A percentile compares a stretch with the other conserved stretches of the same genome.
These are phyloP conservation scores for Brassica hybrid DNA, from an alignment of 441 rosid species.

Conservation along the genomic window DNA sequence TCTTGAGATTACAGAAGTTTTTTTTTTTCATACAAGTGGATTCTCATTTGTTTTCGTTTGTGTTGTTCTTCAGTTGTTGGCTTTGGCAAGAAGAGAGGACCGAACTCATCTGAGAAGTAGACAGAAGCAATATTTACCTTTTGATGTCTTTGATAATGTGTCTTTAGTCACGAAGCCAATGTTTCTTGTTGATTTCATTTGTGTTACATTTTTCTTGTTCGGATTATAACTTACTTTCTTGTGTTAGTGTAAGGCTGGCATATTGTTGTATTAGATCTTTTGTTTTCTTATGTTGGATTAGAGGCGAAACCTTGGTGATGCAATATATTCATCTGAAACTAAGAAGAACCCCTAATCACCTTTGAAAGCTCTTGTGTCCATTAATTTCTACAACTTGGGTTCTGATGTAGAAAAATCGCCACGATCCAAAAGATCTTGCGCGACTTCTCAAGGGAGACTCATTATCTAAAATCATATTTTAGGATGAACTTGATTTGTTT, in stretches of 20 bases:
- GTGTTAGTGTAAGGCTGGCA: not conserved
- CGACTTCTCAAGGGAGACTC: not conserved
- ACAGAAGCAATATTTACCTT: not conserved
- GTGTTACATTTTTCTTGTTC: not conserved
- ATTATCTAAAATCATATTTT: too few relatives aligned
- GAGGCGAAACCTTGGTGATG: not conserved
- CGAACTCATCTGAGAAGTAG: too few relatives aligned
- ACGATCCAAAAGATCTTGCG: too few relatives aligned
- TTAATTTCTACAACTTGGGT: too few relatives aligned
- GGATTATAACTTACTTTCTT: not conserved
- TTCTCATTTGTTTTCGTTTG: not conserved
- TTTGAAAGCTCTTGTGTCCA: not conserved
- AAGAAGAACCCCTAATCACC: not conserved
- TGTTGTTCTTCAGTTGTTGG: constrained; percentile 54
- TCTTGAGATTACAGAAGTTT: not conserved
- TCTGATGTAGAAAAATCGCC: too few relatives aligned
- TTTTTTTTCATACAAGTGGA: not conserved
- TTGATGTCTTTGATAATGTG: not conserved
- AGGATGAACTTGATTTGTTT: not conserved
- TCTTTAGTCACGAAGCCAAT: not conserved
- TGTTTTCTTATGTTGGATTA: not conserved
- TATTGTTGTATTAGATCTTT: not conserved
- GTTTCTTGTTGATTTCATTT: not conserved
- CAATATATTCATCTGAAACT: not conserved
- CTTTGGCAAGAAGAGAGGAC: constrained; percentile 68